phyloP scores from a whole-genome alignment of 192 early-diverging fungal species.

The Umbelopsis sp. region DNA sequence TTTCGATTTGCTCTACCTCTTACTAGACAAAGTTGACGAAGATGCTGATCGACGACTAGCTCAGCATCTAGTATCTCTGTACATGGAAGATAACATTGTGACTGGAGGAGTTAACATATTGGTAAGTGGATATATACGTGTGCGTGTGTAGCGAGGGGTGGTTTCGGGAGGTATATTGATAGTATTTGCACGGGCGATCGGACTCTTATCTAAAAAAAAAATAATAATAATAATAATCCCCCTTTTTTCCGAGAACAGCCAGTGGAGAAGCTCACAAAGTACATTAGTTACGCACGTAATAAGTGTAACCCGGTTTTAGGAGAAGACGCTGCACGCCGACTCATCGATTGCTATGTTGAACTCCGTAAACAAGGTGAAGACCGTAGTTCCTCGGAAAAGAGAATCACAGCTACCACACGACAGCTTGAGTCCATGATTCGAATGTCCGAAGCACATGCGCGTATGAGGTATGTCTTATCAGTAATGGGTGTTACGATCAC shows the following conservation, averaged over 20 bases:
- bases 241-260: conserved; percentile 43
- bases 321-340: conserved; percentile 73
- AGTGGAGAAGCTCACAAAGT: conserved; percentile 83
- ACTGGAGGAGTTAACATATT: conserved; percentile 49
- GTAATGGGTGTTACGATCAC: background rate
- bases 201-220: too few species aligned
- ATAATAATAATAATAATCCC: too few species aligned
- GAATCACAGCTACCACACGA: conserved; percentile 90
- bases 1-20: conserved; percentile 92
- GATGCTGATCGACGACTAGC: conserved; percentile 84
- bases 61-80: conserved; percentile 84
- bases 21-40: conserved; percentile 91
- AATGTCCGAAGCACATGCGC: conserved; percentile 90
- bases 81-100: conserved; percentile 66
- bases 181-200: background rate
- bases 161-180: background rate
- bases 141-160: background rate
- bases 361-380: conserved; percentile 75
- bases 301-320: conserved; percentile 74
- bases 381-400: conserved; percentile 46
- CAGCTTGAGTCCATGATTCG: conserved; percentile 99
- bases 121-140: conserved; percentile 14
- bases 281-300: conserved; percentile 87
- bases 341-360: conserved; percentile 83
- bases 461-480: conserved; percentile 61